Base-by-base conservation (phyloP, 306 rosid species). In the Lathyrus oleraceus region DNA sequence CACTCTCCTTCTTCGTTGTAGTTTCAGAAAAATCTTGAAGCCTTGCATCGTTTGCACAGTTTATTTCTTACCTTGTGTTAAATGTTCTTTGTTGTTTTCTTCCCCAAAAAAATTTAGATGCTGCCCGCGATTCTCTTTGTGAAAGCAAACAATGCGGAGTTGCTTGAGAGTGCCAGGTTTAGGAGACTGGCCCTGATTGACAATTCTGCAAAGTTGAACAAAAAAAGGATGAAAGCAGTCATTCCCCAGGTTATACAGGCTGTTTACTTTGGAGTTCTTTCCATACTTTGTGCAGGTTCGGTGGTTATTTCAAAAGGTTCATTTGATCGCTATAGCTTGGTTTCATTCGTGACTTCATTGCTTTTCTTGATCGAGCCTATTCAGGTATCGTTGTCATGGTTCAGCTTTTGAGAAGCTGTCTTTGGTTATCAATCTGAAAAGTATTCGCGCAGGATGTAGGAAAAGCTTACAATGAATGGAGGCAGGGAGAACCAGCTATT, bases 401-500 rank as follows among this genome's bases (percentile, higher is more conserved):
- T 83, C 81, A 75, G 83, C 79, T 69, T 14, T 62, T 87, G 78
- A 83, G 85, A 75, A 76, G 79, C 81, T 84, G 62, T 71, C 76
- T 63, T 81, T 82, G 77, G 78, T 78, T 81, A 69, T 87, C 72
- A 83, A 74, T 86, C 83, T 84, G 80, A 85, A 82, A 72, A 58
- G 87, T 78, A 78, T 81, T 88, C 73, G 39, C 13, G 78, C 96
- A 92, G 98, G 92, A 87, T 78, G 81, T 88, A 60, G 98, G 93
- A 74, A 90, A 86, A 79, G 92, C 96, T 76, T 92, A 89, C 82
- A 88, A 92, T 78, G 98, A 92, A 66, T 81, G 84, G 87, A 90
- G 83, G 83, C 91, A 88, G 81, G 98, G 95, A 76, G 96, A 92
- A 82, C 96, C 96, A 39, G 91, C 96, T 13, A 79, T 85, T 30